phyloP scores from a whole-genome alignment of 2,329 filamentous ascomycete species.

The Aspergillus sp. region DNA sequence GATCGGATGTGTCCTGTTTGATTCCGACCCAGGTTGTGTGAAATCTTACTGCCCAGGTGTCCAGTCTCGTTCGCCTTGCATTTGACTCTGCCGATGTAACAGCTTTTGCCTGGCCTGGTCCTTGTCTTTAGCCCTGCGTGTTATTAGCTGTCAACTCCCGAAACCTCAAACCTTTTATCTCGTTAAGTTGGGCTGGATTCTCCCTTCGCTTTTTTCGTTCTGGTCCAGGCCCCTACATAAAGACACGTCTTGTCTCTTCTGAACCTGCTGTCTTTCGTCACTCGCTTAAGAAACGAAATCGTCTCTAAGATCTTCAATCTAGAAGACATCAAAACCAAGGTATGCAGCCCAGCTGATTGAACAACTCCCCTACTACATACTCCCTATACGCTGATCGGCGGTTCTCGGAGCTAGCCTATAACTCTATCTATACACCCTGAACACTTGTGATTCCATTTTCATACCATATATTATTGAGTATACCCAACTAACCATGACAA shows the following conservation, averaged over 20 bases:
- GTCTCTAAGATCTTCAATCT: background rate
- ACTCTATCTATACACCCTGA: slow-evolving; percentile 1
- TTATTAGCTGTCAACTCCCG: slow-evolving; percentile 10
- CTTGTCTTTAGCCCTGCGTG: background rate
- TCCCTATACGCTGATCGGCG: slow-evolving; percentile 2
- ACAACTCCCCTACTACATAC: background rate
- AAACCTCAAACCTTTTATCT: slow-evolving; percentile 11
- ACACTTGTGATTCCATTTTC: background rate
- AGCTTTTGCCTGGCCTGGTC: background rate
- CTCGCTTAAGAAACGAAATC: background rate
- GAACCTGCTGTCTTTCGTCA: background rate
- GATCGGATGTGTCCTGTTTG: slow-evolving; percentile 8
- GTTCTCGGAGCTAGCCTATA: slow-evolving; percentile 7
- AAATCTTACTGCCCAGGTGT: background rate
- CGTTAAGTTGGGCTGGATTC: background rate
- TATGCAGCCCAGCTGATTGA: background rate
- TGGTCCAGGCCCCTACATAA: slow-evolving; percentile 7
- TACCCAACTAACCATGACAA: background rate
- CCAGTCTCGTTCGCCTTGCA: background rate
- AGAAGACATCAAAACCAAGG: background rate
- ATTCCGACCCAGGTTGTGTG: background rate
- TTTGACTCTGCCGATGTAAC: background rate
- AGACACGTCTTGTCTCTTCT: slow-evolving; percentile 3
- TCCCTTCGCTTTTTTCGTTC: background rate
- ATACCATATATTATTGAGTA: background rate